Base-by-base conservation (phyloP, 2,329 filamentous ascomycete species). In the Alternaria alternata region DNA sequence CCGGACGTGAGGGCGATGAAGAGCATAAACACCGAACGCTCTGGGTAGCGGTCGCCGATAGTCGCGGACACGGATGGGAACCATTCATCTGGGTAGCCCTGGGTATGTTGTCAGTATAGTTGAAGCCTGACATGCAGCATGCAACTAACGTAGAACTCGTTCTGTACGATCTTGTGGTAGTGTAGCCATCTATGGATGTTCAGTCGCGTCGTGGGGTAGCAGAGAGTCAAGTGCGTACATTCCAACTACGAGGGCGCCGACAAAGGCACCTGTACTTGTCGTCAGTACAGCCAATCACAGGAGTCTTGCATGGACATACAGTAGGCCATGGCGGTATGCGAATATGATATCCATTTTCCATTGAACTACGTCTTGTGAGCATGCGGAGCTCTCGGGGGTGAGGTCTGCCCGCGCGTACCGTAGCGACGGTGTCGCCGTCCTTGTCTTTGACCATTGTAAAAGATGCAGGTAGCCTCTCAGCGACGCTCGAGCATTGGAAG, bases 1-100 rank as follows among this genome's bases (percentile, higher is more conserved):
- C 91, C 92, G 44, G 95, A 97, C 34, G 94, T 97, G 62, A 99
- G 89, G 62, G 94, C 94, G 77, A 99, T 99, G 78, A 98, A 97
- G 68, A 99, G 80, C 87, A 96, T 94, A 79, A 99, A 99, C 73
- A 98, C 91, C 16, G 95, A 96, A 61, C 95, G 90, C 81, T 99
- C 95, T 54, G 95, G 95, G 75, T 97, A 98, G 67, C 94, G 89
- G 80, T 99, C 95, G 77, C 95, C 95, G 81, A 99, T 99, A 36
- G 95, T 98, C 41, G 95, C 90, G 30, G 94, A 97, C 22, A 97
- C 94, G 43, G 94, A 97, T 59, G 94, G 94, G 75, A 97, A 97
- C 94, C 94, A 97, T 84, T 97, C 94, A 69, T 96, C 85, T 2
- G 94, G 94, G 44, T 79, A 80, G 55, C 78, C 78, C 78, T 80